Evolutionary conservation across 2,329 filamentous ascomycete species (phyloP), one percentile per base, ranked within the genome.

Genomic region (Microsporum ferrugineum): DNA sequence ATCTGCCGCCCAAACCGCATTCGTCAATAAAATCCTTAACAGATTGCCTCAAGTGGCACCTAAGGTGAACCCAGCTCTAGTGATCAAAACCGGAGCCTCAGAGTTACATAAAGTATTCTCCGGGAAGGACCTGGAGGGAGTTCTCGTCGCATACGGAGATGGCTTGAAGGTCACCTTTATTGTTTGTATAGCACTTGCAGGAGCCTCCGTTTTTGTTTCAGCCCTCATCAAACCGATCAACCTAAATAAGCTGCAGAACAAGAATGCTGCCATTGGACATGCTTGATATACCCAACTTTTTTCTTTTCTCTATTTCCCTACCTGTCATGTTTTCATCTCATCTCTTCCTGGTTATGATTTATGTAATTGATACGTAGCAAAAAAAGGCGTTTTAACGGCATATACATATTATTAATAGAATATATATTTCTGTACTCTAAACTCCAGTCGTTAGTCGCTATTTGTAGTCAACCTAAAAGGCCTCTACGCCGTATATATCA

Each of bases 51-150:
- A 49, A 4, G 47, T 55, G 7, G 64, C 71, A 1, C 77, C 78
- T 0, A 73, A 72, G 36, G 67, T 81, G 5, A 67, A 78, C 60
- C 71, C 79, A 0, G 63, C 59, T 10, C 63, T 76, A n/a, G 76
- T 82, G 2, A 68, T 78, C 12, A 66, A 66, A 1, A 75, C 76
- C 2, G 82, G 81, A 41, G 81, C 81, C 0, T 89, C 86, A 0
- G 79, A 84, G 55, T 75, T 91, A 27, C 79, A 80, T 62, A 69
- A 74, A 0, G 69, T 76, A 1, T 81, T 89, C 31, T 75, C 79
- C 0, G 65, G 72, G 0, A 66, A 82, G 23, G 62, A 61, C 10
- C 60, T 63, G 14, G 45, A 61, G 5, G 62, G 62, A 1, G 60
- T 63, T 33, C 31, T 63, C 33, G 23, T 31, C n/a, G 60, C 60